phyloP scores from a whole-genome alignment of 2,329 filamentous ascomycete genomes.

The Fusarium sp. region DNA sequence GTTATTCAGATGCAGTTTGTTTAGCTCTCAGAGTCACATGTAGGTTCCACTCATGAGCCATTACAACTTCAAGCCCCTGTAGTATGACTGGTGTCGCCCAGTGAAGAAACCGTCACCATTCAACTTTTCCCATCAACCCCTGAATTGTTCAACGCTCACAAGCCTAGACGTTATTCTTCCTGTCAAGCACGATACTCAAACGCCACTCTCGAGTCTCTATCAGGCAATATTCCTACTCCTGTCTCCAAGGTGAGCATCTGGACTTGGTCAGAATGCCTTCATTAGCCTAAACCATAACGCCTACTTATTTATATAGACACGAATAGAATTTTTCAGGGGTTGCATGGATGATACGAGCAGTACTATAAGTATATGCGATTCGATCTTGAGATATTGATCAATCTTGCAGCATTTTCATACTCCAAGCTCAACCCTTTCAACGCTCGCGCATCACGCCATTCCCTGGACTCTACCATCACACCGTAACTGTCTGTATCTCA shows the following conservation, averaged over 20 bases:
- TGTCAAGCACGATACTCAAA: too few relatives aligned
- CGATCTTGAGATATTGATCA: not conserved
- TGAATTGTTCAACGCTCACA: not conserved
- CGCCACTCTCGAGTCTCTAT: too few relatives aligned
- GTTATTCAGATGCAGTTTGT: not conserved
- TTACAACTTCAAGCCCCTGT: not conserved
- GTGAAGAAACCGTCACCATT: constrained; percentile 16
- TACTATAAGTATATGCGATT: not conserved
- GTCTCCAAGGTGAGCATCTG: too few relatives aligned
- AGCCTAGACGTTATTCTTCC: too few relatives aligned
- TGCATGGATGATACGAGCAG: not conserved
- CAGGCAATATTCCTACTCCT: too few relatives aligned
- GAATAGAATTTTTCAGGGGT: not conserved
- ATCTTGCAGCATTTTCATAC: not conserved
- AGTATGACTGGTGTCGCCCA: constrained; percentile 1
- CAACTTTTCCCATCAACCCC: not conserved
- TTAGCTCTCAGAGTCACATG: not conserved
- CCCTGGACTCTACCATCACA: constrained; percentile 13
- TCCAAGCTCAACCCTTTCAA: not conserved
- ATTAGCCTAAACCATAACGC: too few relatives aligned
- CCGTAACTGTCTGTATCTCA: constrained; percentile 23
- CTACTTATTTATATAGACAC: not conserved
- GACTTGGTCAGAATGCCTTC: too few relatives aligned
- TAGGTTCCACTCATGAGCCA: not conserved
- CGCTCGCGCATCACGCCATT: not conserved